Evolutionary conservation across 148 eudicot genomes (phyloP).

Genomic region (Pharnaceum exiguum): DNA sequence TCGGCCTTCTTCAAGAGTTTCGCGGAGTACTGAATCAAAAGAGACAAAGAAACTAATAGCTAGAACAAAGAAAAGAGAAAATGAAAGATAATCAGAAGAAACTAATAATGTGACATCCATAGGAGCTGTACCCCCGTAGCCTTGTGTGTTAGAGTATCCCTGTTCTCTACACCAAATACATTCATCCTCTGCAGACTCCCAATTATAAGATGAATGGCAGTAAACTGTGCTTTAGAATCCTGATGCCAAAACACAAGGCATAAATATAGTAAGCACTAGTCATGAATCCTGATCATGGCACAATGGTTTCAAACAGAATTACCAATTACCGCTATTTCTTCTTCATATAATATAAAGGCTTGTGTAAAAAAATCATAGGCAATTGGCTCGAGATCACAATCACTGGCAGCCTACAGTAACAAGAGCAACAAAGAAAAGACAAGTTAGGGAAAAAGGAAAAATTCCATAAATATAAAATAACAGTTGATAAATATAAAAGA

Average conservation of each 20-base stretch:
- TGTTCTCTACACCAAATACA: slow-evolving; percentile 89
- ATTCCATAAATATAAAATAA: no score
- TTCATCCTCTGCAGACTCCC: slow-evolving; percentile 94
- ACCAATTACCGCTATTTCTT: slow-evolving; percentile 84
- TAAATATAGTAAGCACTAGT: not conserved
- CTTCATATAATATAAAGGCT: slow-evolving; percentile 90
- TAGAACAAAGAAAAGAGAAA: not conserved
- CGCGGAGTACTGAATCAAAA: slow-evolving; percentile 76
- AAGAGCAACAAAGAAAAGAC: not conserved
- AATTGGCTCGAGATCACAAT: slow-evolving; percentile 88
- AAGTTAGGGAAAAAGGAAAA: not conserved
- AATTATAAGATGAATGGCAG: slow-evolving; percentile 93
- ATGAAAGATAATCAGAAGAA: not conserved
- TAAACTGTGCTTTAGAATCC: slow-evolving; percentile 99
- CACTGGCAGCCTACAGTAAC: slow-evolving; percentile 80
- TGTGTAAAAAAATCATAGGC: slow-evolving; percentile 96
- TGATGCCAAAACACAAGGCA: slow-evolving; percentile 21
- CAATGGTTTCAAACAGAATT: not conserved
- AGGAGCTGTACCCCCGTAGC: slow-evolving; percentile 91
- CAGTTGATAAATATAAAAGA: no score
- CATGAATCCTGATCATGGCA: not conserved
- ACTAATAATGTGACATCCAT: not conserved
- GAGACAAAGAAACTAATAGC: not conserved
- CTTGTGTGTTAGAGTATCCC: slow-evolving; percentile 95
- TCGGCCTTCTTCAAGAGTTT: slow-evolving; percentile 96